phyloP scores from a whole-genome alignment of 176 grass and related monocot genomes.

The Carex kokanica region DNA sequence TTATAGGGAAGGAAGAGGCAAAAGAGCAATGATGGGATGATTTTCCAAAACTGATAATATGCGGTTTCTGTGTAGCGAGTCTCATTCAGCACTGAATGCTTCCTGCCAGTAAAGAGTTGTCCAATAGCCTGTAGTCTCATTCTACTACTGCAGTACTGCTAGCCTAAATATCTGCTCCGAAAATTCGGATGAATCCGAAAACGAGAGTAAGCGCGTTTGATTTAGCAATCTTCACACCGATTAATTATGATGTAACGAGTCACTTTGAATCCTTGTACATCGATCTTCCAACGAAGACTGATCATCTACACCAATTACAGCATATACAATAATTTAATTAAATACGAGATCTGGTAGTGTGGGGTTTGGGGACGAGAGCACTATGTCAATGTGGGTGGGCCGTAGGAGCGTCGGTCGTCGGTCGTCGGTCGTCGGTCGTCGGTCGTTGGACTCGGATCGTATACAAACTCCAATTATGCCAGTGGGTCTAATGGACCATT shows the following conservation, averaged over 20 bases:
- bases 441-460: background rate
- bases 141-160: background rate
- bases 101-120: background rate
- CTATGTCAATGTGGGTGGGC: background rate
- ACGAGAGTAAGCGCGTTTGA: background rate
- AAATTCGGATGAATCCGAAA: background rate
- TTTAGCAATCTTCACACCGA: background rate
- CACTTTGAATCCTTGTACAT: background rate
- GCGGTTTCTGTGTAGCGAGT: background rate
- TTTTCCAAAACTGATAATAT: background rate
- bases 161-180: background rate
- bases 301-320: background rate
- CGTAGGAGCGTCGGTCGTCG: background rate
- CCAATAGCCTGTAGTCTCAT: background rate
- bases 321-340: background rate
- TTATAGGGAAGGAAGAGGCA: constrained; percentile 1
- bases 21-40: background rate
- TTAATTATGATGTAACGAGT: background rate
- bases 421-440: too few relatives aligned
- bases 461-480: too few relatives aligned
- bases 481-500: background rate
- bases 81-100: background rate
- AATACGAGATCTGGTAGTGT: background rate
- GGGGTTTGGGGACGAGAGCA: background rate
- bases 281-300: too few relatives aligned